Evolutionary conservation across 2,329 filamentous ascomycete species (phyloP), one percentile per base, ranked within the genome.

Genomic region (Claviceps quebecensis): DNA sequence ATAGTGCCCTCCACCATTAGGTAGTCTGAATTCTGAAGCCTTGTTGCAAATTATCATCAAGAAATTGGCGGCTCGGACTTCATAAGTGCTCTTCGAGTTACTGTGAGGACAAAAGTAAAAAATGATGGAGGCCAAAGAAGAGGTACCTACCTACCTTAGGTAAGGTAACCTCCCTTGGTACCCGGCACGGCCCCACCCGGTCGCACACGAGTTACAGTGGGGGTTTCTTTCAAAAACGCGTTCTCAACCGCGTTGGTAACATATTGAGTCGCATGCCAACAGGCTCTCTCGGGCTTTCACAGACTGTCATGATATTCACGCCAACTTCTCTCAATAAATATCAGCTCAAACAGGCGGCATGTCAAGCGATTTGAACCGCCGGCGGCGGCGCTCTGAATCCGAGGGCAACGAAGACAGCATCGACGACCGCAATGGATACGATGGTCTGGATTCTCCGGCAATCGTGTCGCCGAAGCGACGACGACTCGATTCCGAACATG

Each of bases 311-410:
- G 17, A n/a, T 49, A 43, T 11, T 37, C 2, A n/a, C n/a, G 13
- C 23, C 17, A 23, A 2, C 5, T 7, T 23, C 17, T 6, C 19
- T 26, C 48, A 37, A 44, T 1, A 23, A 5, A 1, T n/a, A n/a
- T 26, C 46, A n/a, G 17, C 17, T 23, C 13, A 37, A 23, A 5
- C 26, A 43, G 49, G 51, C 55, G 56, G 51, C 22, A 68, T 68
- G 66, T 54, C 59, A 44, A 58, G 58, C 22, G 49, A 55, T 38
- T 57, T 59, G 19, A 62, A 61, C 45, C 62, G 70, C 51, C 73
- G 73, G 46, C 71, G 73, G 19, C 65, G 70, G 53, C 72, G 73
- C 50, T 63, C 67, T 22, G 64, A 66, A 11, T 65, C 65, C 43
- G 69, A 74, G 26, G 67, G 69, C n/a, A 63, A 65, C 13, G 65